These are phyloP conservation scores for Xylaria sp. DNA, from an alignment of 2,329 filamentous ascomycete genomes.

Conservation along the genomic window DNA sequence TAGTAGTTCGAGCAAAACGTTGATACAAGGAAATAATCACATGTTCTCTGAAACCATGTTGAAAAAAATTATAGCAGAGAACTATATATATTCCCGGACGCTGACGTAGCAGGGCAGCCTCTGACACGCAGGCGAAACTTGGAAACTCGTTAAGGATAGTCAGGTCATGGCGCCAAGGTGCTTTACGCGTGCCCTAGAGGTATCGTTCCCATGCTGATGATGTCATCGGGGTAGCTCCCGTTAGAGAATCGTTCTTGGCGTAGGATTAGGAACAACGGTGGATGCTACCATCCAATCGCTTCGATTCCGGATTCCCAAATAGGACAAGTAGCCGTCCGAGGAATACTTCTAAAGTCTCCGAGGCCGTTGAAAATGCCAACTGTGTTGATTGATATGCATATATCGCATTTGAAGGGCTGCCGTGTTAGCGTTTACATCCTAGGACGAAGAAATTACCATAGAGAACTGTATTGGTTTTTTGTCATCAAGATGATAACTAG, in stretches of 20 bases:
- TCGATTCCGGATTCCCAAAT: constrained; percentile 3
- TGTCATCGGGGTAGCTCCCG: constrained; percentile 11
- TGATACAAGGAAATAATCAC: background rate
- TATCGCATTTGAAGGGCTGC: background rate
- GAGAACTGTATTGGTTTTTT: background rate
- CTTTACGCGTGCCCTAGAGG: background rate
- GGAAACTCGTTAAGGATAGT: constrained; percentile 11
- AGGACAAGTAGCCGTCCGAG: background rate
- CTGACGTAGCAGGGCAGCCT: constrained; percentile 22
- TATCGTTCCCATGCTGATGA: constrained; percentile 11
- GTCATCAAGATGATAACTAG: too few species aligned
- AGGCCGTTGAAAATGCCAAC: background rate
- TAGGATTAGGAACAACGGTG: background rate
- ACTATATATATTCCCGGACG: background rate
- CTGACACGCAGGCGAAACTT: background rate
- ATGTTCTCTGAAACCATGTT: background rate
- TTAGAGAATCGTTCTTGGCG: constrained; percentile 13
- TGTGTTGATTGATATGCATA: too few species aligned
- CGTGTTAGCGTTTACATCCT: background rate
- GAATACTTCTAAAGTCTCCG: background rate
- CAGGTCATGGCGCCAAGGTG: constrained; percentile 13
- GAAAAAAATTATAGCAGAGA: background rate
- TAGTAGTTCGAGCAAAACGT: background rate
- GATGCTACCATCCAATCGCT: constrained; percentile 10
- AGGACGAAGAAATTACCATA: background rate